A percentile compares a stretch with the other conserved stretches of the same genome.
phyloP scores from a whole-genome alignment of 2,329 filamentous ascomycete species.

The Xylaria sp. region DNA sequence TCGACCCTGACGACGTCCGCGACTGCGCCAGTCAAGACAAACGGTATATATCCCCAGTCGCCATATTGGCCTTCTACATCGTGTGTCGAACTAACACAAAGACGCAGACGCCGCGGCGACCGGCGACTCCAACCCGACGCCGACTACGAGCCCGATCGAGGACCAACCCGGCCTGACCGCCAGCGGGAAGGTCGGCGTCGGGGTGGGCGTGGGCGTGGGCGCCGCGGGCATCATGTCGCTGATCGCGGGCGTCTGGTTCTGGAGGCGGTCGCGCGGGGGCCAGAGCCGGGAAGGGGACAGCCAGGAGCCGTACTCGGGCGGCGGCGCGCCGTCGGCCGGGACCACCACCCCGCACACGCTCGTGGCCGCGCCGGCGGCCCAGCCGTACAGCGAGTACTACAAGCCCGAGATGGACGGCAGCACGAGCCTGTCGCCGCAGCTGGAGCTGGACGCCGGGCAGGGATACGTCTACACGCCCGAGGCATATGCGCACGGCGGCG shows the following conservation, averaged over 20 bases:
- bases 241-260: slow-evolving; percentile 23
- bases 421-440: neutral
- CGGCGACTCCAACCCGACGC: neutral
- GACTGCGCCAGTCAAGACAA: slow-evolving; percentile 6
- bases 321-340: neutral
- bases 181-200: slow-evolving; percentile 23
- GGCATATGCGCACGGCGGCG: neutral
- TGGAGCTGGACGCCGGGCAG: slow-evolving; percentile 8
- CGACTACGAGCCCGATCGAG: neutral
- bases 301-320: slow-evolving; percentile 10
- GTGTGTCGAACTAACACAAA: slow-evolving; percentile 8
- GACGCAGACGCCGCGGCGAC: slow-evolving; percentile 4
- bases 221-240: slow-evolving; percentile 22
- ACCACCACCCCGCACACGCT: slow-evolving; percentile 4
- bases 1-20: slow-evolving; percentile 22
- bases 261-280: slow-evolving; percentile 18
- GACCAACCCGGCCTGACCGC: slow-evolving; percentile 10
- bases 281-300: slow-evolving; percentile 2
- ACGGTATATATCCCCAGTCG: too few species aligned
- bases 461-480: slow-evolving; percentile 4
- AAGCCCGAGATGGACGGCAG: slow-evolving; percentile 14
- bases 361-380: neutral
- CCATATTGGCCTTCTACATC: neutral
- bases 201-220: slow-evolving; percentile 26
- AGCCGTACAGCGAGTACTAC: slow-evolving; percentile 8